Conservation (phyloP, 2,329 filamentous ascomycete genomes). For the Pezizomycotina sp. region DNA sequence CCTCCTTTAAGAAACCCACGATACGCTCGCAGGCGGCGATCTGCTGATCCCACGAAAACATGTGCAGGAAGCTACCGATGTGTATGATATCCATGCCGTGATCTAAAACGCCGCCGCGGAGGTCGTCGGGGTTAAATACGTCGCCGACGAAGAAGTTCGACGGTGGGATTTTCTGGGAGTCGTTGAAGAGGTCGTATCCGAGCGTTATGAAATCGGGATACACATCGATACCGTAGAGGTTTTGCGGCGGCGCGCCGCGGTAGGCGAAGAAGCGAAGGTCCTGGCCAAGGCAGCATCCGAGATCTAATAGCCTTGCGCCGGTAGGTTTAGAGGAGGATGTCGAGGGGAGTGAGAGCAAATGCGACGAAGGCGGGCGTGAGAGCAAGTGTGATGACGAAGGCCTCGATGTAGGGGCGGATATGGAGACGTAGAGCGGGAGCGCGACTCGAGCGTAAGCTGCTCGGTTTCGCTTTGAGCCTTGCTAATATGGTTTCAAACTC, state of each 20-base stretch:
- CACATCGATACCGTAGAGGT: conserved; percentile 38
- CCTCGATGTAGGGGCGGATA: no score
- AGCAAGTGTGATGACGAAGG: no score
- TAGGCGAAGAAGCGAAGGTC: conserved; percentile 35
- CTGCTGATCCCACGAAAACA: conserved; percentile 36
- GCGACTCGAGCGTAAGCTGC: no score
- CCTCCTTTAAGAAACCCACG: conserved; percentile 33
- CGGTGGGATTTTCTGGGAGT: conserved; percentile 35
- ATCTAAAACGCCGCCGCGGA: conserved; percentile 28
- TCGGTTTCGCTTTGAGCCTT: no score
- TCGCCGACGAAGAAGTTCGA: conserved; percentile 38
- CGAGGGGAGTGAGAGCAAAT: no score
- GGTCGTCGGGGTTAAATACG: conserved; percentile 33
- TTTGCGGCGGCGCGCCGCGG: conserved; percentile 36
- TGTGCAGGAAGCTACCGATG: conserved; percentile 37
- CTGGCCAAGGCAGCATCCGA: conserved; percentile 39
- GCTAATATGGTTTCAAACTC: no score
- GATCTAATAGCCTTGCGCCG: conserved; percentile 34
- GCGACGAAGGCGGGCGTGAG: no score
- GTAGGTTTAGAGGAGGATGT: no score
- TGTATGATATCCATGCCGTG: conserved; percentile 36
- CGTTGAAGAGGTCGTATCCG: conserved; percentile 49
- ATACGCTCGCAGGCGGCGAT: conserved; percentile 33
- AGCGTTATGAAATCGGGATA: conserved; percentile 38
- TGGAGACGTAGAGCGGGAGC: no score